A percentile compares a stretch with the other conserved stretches of the same genome.
Evolutionary conservation across 108 stramenopile species (phyloP).

Genomic region (Nitzschia putrida): DNA sequence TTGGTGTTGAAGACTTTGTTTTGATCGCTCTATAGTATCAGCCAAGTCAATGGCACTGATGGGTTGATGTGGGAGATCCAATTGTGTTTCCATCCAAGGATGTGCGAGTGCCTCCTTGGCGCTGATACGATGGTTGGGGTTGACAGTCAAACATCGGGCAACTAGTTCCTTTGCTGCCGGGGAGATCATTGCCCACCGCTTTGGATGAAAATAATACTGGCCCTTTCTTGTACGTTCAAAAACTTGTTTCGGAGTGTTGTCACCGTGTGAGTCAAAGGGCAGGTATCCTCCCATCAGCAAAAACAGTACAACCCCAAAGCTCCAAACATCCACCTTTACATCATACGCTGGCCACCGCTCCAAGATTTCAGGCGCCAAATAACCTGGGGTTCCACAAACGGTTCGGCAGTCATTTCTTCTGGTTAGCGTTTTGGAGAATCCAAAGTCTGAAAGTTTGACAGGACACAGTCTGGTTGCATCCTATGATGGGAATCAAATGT

Average conservation of each 20-base stretch:
- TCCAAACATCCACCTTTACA: conserved; percentile 82
- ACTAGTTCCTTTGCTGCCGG: conserved; percentile 72
- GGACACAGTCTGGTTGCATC: conserved; percentile 6
- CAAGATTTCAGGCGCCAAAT: conserved; percentile 65
- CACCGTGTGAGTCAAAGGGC: conserved; percentile 74
- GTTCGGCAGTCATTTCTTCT: conserved; percentile 50
- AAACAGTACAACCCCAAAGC: conserved; percentile 84
- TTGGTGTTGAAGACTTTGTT: background rate
- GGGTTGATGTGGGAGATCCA: conserved; percentile 1
- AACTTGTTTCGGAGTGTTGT: conserved; percentile 40
- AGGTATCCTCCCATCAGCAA: conserved; percentile 81
- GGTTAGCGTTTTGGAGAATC: conserved; percentile 74
- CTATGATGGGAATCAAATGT: too few species aligned
- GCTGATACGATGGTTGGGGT: conserved; percentile 52
- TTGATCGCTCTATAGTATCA: conserved; percentile 9
- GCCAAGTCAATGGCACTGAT: conserved; percentile 9
- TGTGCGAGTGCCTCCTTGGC: conserved; percentile 52
- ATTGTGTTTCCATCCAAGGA: conserved; percentile 54
- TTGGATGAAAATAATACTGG: conserved; percentile 35
- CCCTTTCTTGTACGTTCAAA: conserved; percentile 36
- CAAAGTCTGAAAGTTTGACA: conserved; percentile 94
- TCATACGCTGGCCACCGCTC: conserved; percentile 42
- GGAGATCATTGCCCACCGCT: conserved; percentile 29
- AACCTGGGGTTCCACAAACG: conserved; percentile 69
- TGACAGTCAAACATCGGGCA: conserved; percentile 47